Evolutionary conservation across 345 rosid genomes (phyloP).

Genomic region (Euphorbia pulcherrima): DNA sequence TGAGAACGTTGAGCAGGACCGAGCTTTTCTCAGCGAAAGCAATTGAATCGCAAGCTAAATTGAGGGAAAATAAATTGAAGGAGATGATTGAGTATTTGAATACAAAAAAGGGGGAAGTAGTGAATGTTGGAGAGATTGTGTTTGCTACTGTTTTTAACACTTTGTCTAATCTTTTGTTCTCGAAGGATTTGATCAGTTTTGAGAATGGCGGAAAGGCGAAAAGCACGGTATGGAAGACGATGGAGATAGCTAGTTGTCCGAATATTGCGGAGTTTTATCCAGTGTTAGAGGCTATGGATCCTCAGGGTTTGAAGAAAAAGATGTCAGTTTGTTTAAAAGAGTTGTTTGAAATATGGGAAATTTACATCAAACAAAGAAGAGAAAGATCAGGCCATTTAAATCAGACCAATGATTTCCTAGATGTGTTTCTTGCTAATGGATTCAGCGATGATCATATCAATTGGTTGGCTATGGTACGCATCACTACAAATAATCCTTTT

Average conservation of each 20-base stretch:
- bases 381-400: neutral
- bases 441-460: conserved; percentile 18
- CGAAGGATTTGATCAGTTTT: neutral
- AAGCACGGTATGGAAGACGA: neutral
- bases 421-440: conserved; percentile 17
- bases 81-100: conserved; percentile 16
- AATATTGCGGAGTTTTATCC: conserved; percentile 14
- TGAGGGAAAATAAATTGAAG: conserved; percentile 12
- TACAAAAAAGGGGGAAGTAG: conserved; percentile 6
- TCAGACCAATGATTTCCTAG: conserved; percentile 12
- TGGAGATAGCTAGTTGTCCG: neutral
- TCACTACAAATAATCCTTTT: too few species aligned
- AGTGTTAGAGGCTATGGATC: conserved; percentile 10
- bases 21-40: conserved; percentile 21
- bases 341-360: conserved; percentile 7
- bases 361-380: conserved; percentile 22
- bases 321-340: neutral
- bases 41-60: conserved; percentile 4
- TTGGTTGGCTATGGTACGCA: conserved; percentile 15
- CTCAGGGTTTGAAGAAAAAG: conserved; percentile 14
- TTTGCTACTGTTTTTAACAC: conserved; percentile 14
- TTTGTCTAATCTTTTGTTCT: conserved; percentile 8
- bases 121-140: conserved; percentile 15
- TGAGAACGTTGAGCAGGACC: conserved; percentile 8
- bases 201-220: conserved; percentile 1